These are phyloP conservation scores for Candida takata DNA, from an alignment of 805 yeast species.

Conservation along the genomic window DNA sequence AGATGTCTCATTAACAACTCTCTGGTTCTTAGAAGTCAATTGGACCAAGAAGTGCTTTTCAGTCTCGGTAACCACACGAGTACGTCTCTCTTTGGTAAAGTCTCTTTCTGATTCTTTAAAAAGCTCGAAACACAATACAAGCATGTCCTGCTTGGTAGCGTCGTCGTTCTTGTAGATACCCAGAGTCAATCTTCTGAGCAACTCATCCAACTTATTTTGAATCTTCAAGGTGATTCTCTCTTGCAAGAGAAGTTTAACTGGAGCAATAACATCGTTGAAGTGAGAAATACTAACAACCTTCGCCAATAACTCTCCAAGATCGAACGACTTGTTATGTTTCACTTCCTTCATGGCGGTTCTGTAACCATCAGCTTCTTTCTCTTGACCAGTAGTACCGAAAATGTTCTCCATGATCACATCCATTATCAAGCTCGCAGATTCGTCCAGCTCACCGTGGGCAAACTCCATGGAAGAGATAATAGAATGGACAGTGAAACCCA, in stretches of 20 bases:
- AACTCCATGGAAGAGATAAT: slow-evolving; percentile 52
- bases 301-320: slow-evolving; percentile 75
- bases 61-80: slow-evolving; percentile 30
- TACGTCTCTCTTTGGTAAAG: slow-evolving; percentile 13
- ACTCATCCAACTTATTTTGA: slow-evolving; percentile 71
- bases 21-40: slow-evolving; percentile 50
- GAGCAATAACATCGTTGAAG: slow-evolving; percentile 55
- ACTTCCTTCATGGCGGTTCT: slow-evolving; percentile 83
- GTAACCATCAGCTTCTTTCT: slow-evolving; percentile 92
- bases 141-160: slow-evolving; percentile 46
- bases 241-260: slow-evolving; percentile 55
- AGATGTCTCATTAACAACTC: slow-evolving; percentile 48
- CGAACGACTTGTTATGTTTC: slow-evolving; percentile 80
- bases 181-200: slow-evolving; percentile 66
- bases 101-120: slow-evolving; percentile 43
- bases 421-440: slow-evolving; percentile 50
- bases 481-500: slow-evolving; percentile 81
- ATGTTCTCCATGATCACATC: slow-evolving; percentile 83
- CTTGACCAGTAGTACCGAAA: slow-evolving; percentile 88
- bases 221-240: slow-evolving; percentile 62
- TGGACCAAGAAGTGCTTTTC: slow-evolving; percentile 72
- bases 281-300: slow-evolving; percentile 49
- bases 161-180: slow-evolving; percentile 73
- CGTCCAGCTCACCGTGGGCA: slow-evolving; percentile 69
- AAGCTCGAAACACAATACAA: slow-evolving; percentile 69